Evolutionary conservation across 129 eudicot species (phyloP).

Genomic region (Escallonia rubra): DNA sequence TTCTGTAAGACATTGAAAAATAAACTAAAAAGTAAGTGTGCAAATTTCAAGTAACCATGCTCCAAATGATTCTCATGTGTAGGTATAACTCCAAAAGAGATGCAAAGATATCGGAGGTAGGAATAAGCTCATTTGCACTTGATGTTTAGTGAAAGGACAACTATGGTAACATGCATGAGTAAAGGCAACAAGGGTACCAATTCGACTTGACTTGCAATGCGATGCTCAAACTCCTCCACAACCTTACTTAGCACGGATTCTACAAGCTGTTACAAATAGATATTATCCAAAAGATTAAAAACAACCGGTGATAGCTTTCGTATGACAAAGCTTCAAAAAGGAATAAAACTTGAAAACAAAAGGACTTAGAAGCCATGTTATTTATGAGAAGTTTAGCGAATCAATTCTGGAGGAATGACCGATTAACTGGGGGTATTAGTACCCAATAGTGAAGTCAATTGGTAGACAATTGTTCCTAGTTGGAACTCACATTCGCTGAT

Average conservation of each 20-base stretch:
- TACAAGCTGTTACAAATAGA: constrained; percentile 55
- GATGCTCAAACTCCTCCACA: constrained; percentile 89
- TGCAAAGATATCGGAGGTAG: not conserved
- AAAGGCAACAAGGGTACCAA: constrained; percentile 42
- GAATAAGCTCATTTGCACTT: not conserved
- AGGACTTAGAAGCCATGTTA: too few species aligned
- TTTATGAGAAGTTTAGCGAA: too few species aligned
- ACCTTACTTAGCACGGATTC: constrained; percentile 88
- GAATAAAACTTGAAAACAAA: too few species aligned
- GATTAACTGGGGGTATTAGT: too few species aligned
- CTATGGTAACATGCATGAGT: not conserved
- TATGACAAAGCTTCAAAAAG: too few species aligned
- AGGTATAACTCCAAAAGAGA: not conserved
- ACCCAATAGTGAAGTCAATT: too few species aligned
- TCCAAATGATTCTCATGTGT: not conserved
- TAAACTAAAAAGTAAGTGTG: constrained; percentile 13
- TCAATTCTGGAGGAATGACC: too few species aligned
- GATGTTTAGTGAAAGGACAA: not conserved
- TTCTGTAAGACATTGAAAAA: constrained; percentile 30
- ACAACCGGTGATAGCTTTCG: too few species aligned
- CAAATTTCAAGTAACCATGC: constrained; percentile 2
- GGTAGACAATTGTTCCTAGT: too few species aligned
- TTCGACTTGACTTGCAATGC: constrained; percentile 56
- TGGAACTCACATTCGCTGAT: too few species aligned
- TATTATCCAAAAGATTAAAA: too few species aligned